Conservation (phyloP, 2,329 filamentous ascomycete species). For the Trichoderma hamatum region DNA sequence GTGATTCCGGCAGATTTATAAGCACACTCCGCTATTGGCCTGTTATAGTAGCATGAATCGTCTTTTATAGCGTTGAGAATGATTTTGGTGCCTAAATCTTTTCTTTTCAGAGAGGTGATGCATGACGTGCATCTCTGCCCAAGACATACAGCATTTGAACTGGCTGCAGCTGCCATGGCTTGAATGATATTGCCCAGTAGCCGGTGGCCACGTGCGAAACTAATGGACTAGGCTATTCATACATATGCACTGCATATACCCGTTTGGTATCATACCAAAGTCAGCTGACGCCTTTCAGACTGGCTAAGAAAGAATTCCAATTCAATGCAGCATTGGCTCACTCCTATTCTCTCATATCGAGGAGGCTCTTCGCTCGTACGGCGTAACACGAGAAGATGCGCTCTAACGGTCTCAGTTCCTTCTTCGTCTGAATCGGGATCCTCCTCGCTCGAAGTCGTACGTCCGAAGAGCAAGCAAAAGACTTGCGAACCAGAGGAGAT, state of each 20-base stretch:
- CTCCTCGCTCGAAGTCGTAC: background rate
- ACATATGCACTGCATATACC: background rate
- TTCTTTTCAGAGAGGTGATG: background rate
- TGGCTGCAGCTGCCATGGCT: background rate
- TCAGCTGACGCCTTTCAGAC: slow-evolving; percentile 9
- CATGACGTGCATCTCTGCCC: background rate
- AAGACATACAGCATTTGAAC: background rate
- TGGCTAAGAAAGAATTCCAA: slow-evolving; percentile 9
- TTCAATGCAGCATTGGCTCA: background rate
- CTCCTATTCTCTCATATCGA: slow-evolving; percentile 17
- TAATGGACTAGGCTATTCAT: background rate
- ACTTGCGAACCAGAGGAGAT: slow-evolving; percentile 10
- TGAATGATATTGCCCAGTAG: background rate
- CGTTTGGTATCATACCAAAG: background rate
- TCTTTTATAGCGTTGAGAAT: background rate
- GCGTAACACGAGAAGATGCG: slow-evolving; percentile 7
- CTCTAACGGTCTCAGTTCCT: background rate
- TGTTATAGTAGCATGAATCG: background rate
- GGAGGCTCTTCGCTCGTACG: background rate
- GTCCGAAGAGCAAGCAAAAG: slow-evolving; percentile 16
- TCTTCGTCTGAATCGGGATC: background rate
- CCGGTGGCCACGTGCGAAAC: background rate
- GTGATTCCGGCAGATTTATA: background rate
- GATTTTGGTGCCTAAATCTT: background rate
- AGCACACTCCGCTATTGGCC: background rate